Evolutionary conservation across 192 early-diverging fungal species (phyloP).

Genomic region (Mycoemilia scoparia): DNA sequence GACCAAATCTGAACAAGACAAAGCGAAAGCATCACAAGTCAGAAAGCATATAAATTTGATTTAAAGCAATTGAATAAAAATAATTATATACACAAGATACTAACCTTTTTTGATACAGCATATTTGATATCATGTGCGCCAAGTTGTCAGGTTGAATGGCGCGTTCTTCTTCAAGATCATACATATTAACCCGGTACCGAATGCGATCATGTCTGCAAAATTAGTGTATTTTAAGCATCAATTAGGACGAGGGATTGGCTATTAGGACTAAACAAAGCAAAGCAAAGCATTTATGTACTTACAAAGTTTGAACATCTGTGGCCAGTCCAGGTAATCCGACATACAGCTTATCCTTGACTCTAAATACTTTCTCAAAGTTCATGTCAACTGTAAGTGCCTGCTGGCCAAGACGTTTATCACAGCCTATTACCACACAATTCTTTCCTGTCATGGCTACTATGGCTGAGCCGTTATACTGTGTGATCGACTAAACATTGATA

Average conservation of each 20-base stretch:
- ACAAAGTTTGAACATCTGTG: constrained; percentile 92
- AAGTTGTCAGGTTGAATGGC: constrained; percentile 89
- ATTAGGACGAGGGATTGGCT: no score
- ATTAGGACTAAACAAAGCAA: constrained; percentile 26
- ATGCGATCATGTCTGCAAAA: constrained; percentile 73
- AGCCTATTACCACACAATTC: constrained; percentile 93
- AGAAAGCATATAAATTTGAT: background rate
- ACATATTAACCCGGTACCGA: constrained; percentile 88
- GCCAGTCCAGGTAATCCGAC: constrained; percentile 87
- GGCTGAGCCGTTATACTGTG: constrained; percentile 87
- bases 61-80: background rate
- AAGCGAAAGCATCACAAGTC: background rate
- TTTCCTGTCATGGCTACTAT: constrained; percentile 96
- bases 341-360: constrained; percentile 64
- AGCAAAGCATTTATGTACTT: no score
- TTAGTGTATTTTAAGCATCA: no score
- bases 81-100: no score
- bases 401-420: constrained; percentile 84
- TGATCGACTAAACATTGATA: constrained; percentile 52
- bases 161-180: constrained; percentile 87
- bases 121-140: constrained; percentile 82
- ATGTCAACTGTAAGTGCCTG: constrained; percentile 86
- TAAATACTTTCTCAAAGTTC: constrained; percentile 89
- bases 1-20: constrained; percentile 80
- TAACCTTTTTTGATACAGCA: constrained; percentile 97